Evolutionary conservation across 2,329 filamentous ascomycete genomes (phyloP).

Genomic region (Phialocephala subalpina): DNA sequence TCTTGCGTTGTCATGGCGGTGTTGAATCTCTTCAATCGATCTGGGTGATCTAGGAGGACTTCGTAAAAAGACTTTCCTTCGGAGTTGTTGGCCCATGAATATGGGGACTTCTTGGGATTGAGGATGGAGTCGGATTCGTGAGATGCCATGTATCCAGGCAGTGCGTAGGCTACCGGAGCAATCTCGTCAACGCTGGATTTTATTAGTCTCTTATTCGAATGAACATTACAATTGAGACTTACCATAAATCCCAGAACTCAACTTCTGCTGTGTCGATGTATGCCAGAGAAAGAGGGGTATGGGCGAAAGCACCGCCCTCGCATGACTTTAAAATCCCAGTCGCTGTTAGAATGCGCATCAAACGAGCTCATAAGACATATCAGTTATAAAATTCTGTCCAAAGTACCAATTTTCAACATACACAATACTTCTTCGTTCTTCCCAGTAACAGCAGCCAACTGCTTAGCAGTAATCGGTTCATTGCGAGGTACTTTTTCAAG

Average conservation of each 20-base stretch:
- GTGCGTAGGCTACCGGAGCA: slow-evolving; percentile 31
- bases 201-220: neutral
- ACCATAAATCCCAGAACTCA: slow-evolving; percentile 41
- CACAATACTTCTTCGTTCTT: slow-evolving; percentile 39
- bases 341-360: slow-evolving; percentile 43
- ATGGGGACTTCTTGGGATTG: slow-evolving; percentile 20
- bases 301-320: slow-evolving; percentile 40
- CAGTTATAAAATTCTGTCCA: neutral
- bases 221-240: neutral
- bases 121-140: slow-evolving; percentile 21
- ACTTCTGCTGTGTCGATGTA: slow-evolving; percentile 40
- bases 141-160: slow-evolving; percentile 38
- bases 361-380: slow-evolving; percentile 32
- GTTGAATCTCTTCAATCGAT: slow-evolving; percentile 27
- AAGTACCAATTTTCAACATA: slow-evolving; percentile 19
- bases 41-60: slow-evolving; percentile 22
- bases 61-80: slow-evolving; percentile 28
- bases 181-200: slow-evolving; percentile 35
- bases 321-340: slow-evolving; percentile 42
- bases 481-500: slow-evolving; percentile 41
- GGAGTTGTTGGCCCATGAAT: slow-evolving; percentile 24
- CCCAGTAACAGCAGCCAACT: slow-evolving; percentile 32
- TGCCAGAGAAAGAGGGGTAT: slow-evolving; percentile 41
- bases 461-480: slow-evolving; percentile 37
- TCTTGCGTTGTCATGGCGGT: slow-evolving; percentile 30